Evolutionary conservation across 257 asterid species (phyloP).

Genomic region (Rubia yunnanensis): DNA sequence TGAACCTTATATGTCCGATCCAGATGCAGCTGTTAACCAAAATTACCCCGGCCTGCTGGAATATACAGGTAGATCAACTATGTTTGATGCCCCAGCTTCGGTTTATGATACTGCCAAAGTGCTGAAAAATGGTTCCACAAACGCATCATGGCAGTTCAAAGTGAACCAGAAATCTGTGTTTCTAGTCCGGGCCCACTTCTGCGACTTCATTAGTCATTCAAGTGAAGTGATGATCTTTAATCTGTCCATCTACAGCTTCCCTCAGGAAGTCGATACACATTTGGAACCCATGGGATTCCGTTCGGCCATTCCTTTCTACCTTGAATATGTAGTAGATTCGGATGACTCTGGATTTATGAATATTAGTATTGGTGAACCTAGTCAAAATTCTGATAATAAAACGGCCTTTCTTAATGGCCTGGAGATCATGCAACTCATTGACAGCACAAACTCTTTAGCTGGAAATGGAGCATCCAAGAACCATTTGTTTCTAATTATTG

Average conservation of each 20-base stretch:
- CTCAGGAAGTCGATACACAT: slow-evolving; percentile 5
- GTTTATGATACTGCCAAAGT: slow-evolving; percentile 46
- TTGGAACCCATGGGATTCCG: accelerated
- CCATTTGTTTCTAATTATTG: slow-evolving; percentile 14
- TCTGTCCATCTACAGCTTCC: slow-evolving; percentile 19
- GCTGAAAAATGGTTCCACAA: slow-evolving; percentile 4
- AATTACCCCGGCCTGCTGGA: no score
- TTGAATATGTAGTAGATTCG: slow-evolving; percentile 30
- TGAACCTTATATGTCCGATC: slow-evolving; percentile 24
- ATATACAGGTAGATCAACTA: no score
- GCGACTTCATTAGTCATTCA: slow-evolving; percentile 27
- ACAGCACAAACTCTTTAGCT: background rate
- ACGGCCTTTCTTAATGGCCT: slow-evolving; percentile 48
- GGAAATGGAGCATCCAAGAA: background rate
- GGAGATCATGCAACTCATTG: slow-evolving; percentile 54
- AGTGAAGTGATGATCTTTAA: slow-evolving; percentile 17
- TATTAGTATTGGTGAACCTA: slow-evolving; percentile 26
- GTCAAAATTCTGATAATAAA: background rate
- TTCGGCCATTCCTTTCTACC: slow-evolving; percentile 28
- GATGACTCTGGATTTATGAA: slow-evolving; percentile 37
- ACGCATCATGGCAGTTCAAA: slow-evolving; percentile 39
- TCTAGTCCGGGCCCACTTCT: slow-evolving; percentile 49
- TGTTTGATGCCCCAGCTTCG: slow-evolving; percentile 20
- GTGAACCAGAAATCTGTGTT: slow-evolving; percentile 19
- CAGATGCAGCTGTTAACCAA: background rate